A percentile compares a stretch with the other conserved stretches of the same genome.
These are phyloP conservation scores for Xanthoconium purpureum DNA, from an alignment of 768 basidiomycete genomes.

Conservation along the genomic window DNA sequence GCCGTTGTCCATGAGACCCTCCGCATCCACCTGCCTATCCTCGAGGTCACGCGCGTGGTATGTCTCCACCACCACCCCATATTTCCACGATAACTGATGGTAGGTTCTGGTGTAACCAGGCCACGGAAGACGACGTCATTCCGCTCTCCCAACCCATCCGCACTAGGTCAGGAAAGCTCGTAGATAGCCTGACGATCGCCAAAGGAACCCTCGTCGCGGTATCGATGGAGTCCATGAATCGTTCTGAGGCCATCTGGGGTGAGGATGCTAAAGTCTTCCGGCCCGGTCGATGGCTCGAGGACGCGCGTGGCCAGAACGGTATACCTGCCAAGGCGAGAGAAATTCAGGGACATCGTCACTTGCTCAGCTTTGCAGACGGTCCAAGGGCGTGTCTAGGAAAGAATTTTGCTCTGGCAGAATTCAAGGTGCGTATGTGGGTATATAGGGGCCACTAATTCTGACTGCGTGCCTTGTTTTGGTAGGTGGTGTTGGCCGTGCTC, in stretches of 20 bases:
- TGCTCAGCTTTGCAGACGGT: constrained; percentile 50
- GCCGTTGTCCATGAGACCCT: constrained; percentile 45
- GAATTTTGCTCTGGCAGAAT: constrained; percentile 41
- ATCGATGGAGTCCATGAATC: constrained; percentile 48
- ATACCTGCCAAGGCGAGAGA: constrained; percentile 32
- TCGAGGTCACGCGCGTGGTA: constrained; percentile 17
- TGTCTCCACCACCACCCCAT: background rate
- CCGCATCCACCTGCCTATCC: constrained; percentile 40
- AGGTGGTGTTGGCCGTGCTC: constrained; percentile 43
- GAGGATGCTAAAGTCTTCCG: constrained; percentile 52
- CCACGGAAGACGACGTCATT: constrained; percentile 52
- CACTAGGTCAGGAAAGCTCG: constrained; percentile 37
- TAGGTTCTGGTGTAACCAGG: constrained; percentile 25
- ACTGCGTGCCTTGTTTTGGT: background rate
- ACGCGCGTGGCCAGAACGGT: constrained; percentile 11
- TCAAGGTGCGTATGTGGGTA: constrained; percentile 26
- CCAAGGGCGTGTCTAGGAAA: constrained; percentile 48
- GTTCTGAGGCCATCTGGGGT: constrained; percentile 57
- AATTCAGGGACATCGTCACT: constrained; percentile 46
- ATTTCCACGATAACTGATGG: background rate
- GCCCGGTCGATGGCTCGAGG: constrained; percentile 60
- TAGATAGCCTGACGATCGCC: constrained; percentile 41
- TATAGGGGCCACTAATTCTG: background rate
- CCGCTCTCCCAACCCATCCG: constrained; percentile 48
- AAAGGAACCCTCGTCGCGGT: constrained; percentile 45